These are phyloP conservation scores for Boletus bicolor DNA, from an alignment of 768 basidiomycete genomes.

Conservation along the genomic window DNA sequence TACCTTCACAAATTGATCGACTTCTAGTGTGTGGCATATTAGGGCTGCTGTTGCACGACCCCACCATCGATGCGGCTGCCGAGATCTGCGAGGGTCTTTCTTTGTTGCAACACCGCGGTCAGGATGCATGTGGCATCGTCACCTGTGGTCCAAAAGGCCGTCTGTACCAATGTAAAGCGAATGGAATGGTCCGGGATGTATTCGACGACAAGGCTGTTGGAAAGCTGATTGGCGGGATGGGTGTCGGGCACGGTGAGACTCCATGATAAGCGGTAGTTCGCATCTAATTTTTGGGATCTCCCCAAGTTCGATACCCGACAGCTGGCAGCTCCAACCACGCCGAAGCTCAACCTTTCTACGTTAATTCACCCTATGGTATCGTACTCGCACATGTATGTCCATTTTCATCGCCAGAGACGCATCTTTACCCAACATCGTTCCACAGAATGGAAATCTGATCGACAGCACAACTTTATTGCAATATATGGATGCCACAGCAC, in stretches of 20 bases:
- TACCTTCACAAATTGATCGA: conserved; percentile 4
- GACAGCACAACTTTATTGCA: conserved; percentile 84
- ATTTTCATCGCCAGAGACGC: background rate
- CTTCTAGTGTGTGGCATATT: conserved; percentile 85
- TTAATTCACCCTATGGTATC: conserved; percentile 99
- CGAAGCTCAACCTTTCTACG: conserved; percentile 99
- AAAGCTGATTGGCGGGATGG: conserved; percentile 89
- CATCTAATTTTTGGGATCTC: conserved; percentile 10
- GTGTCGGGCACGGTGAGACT: conserved; percentile 87
- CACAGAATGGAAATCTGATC: conserved; percentile 96
- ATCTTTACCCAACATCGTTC: conserved; percentile 2
- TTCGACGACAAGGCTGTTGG: conserved; percentile 79
- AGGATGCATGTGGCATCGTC: conserved; percentile 97
- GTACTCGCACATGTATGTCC: conserved; percentile 89
- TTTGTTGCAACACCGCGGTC: conserved; percentile 92
- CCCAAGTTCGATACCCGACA: conserved; percentile 90
- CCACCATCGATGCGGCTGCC: conserved; percentile 66
- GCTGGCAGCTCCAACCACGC: conserved; percentile 96
- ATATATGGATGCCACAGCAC: conserved; percentile 93
- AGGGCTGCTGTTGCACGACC: conserved; percentile 81
- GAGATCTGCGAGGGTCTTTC: conserved; percentile 97
- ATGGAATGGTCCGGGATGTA: conserved; percentile 98
- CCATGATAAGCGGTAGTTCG: background rate
- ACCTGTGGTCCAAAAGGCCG: conserved; percentile 94
- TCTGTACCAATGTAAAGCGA: conserved; percentile 97